phyloP scores from a whole-genome alignment of 805 yeast species.

The Danielozyma ontarioensis region DNA sequence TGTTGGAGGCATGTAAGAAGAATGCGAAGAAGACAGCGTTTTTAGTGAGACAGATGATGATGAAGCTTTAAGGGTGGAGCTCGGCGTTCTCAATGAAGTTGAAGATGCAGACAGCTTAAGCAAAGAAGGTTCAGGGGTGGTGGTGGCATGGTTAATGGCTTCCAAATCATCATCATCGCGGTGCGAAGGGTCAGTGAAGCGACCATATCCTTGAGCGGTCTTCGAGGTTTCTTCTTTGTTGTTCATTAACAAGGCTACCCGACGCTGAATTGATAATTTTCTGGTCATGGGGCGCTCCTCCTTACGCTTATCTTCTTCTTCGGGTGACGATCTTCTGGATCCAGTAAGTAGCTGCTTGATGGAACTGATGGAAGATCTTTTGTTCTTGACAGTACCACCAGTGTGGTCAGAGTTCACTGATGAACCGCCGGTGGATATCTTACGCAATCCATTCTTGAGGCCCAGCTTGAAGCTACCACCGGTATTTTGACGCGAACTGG shows the following conservation, averaged over 20 bases:
- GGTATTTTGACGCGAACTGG: conserved; percentile 24
- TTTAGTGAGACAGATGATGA: too few species aligned
- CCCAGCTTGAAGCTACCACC: conserved; percentile 36
- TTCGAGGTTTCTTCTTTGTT: conserved; percentile 42
- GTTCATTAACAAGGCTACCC: conserved; percentile 48
- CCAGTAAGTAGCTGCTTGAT: conserved; percentile 27
- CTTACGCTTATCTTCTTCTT: not conserved
- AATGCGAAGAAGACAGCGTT: too few species aligned
- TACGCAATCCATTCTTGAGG: conserved; percentile 29
- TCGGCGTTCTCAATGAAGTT: too few species aligned
- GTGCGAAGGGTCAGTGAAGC: conserved; percentile 46
- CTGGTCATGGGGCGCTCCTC: conserved; percentile 3
- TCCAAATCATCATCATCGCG: conserved; percentile 15
- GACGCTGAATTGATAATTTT: conserved; percentile 44
- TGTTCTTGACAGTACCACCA: conserved; percentile 9
- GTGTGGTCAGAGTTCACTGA: conserved; percentile 10
- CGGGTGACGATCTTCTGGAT: conserved; percentile 6
- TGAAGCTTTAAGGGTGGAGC: too few species aligned
- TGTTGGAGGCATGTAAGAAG: too few species aligned
- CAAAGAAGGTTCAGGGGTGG: not conserved
- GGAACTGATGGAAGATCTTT: conserved; percentile 25
- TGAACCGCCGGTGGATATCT: conserved; percentile 35
- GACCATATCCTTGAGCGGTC: conserved; percentile 81
- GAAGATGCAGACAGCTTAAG: not conserved
- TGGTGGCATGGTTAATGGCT: not conserved